Conservation (phyloP, 257 asterid genomes). For the Solanum virginianum region DNA sequence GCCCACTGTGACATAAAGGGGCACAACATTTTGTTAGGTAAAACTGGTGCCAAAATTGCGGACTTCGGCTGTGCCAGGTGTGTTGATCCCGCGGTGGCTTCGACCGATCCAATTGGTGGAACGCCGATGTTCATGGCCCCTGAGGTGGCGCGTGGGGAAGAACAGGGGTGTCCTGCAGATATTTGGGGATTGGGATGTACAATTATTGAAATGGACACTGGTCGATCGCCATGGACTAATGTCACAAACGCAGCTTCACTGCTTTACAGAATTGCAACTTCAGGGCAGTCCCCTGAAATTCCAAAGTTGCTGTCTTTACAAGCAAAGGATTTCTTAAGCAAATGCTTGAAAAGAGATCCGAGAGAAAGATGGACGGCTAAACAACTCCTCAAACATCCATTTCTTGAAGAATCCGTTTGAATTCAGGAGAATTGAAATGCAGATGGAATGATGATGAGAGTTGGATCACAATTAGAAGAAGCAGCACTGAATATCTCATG, state of each 20-base stretch:
- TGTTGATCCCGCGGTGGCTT: neutral
- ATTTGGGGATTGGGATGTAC: constrained; percentile 81
- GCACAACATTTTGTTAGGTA: constrained; percentile 34
- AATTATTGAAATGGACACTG: constrained; percentile 60
- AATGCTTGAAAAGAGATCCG: constrained; percentile 44
- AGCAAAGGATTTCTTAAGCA: constrained; percentile 50
- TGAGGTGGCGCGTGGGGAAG: constrained; percentile 60
- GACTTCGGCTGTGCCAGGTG: constrained; percentile 73
- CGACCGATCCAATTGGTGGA: constrained; percentile 13
- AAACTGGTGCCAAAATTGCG: constrained; percentile 36
- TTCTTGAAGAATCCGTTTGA: constrained; percentile 14
- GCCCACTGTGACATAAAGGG: constrained; percentile 80
- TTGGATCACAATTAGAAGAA: constrained; percentile 38
- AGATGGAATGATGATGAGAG: constrained; percentile 16
- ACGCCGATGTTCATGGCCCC: constrained; percentile 84
- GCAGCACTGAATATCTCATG: neutral
- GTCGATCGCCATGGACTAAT: constrained; percentile 53
- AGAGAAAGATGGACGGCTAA: constrained; percentile 51
- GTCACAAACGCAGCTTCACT: constrained; percentile 12
- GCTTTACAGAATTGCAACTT: constrained; percentile 43
- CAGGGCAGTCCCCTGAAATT: constrained; percentile 41
- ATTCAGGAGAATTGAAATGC: constrained; percentile 23
- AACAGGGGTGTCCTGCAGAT: constrained; percentile 59
- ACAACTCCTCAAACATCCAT: constrained; percentile 50
- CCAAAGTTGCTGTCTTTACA: constrained; percentile 42